Conservation (phyloP, 2,329 filamentous ascomycete species). For the Xylaria multiplex region DNA sequence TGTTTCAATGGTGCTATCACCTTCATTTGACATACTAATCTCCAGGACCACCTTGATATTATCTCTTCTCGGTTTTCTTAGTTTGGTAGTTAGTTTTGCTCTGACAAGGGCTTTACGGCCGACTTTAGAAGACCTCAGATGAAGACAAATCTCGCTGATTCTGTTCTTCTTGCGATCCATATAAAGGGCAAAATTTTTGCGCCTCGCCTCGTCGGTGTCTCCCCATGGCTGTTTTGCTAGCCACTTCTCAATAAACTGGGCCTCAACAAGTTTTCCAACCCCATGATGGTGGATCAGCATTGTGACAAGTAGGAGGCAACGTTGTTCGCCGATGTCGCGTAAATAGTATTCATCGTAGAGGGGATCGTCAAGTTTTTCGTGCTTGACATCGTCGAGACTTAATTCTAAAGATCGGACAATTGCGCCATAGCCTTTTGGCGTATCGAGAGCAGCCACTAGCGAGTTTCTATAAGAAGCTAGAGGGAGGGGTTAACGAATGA, state of each 20-base stretch:
- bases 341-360: conserved; percentile 72
- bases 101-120: conserved; percentile 64
- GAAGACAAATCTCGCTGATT: conserved; percentile 63
- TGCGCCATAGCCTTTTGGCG: conserved; percentile 62
- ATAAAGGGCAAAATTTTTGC: conserved; percentile 64
- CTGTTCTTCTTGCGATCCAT: conserved; percentile 61
- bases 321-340: conserved; percentile 69
- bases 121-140: conserved; percentile 58
- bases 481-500: conserved; percentile 39
- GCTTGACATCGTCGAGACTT: conserved; percentile 60
- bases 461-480: conserved; percentile 50
- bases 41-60: conserved; percentile 51
- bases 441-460: conserved; percentile 59
- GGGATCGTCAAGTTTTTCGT: conserved; percentile 63
- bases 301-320: conserved; percentile 66
- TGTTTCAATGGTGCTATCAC: conserved; percentile 44
- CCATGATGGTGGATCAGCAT: conserved; percentile 70
- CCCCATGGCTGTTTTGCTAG: conserved; percentile 79
- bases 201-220: conserved; percentile 59
- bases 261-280: conserved; percentile 66
- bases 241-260: conserved; percentile 77
- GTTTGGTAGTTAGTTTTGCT: conserved; percentile 58
- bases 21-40: conserved; percentile 49
- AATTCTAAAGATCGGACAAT: conserved; percentile 70
- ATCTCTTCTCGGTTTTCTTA: conserved; percentile 41